Conservation (phyloP, 495 filamentous ascomycete genomes). For the Staphylotrichum longicolle region DNA sequence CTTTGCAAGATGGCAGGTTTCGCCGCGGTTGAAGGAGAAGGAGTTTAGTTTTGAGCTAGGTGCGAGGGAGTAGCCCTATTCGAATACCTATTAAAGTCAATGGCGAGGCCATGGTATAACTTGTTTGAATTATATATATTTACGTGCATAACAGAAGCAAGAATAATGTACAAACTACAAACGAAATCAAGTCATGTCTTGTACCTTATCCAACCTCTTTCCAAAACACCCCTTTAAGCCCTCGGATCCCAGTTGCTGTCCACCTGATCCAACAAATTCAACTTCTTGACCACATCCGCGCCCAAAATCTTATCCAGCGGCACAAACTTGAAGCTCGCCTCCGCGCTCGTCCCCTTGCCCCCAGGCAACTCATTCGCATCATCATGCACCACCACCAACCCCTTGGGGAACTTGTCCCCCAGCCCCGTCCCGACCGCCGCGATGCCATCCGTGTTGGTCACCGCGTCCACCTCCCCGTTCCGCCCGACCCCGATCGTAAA, state of each 20-base stretch:
- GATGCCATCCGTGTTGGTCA: conserved; percentile 20
- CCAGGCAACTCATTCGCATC: conserved; percentile 18
- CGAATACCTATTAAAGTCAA: no score
- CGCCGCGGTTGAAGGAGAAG: conserved; percentile 10
- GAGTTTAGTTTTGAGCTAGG: no score
- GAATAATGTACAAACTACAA: no score
- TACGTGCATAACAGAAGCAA: no score
- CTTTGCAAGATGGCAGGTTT: conserved; percentile 12
- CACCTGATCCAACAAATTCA: conserved; percentile 10
- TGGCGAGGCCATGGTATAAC: no score
- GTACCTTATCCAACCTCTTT: background rate
- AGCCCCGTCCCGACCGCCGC: conserved; percentile 13
- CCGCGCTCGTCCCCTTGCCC: conserved; percentile 15
- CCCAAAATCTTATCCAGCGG: conserved; percentile 8
- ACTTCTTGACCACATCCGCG: conserved; percentile 2
- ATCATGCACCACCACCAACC: conserved; percentile 17
- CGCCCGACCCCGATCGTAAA: background rate
- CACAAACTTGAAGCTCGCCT: conserved; percentile 20
- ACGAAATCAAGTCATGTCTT: background rate
- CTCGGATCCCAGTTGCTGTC: conserved; percentile 17
- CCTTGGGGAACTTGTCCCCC: conserved; percentile 9
- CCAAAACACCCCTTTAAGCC: background rate
- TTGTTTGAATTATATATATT: no score
- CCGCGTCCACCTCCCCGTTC: conserved; percentile 9
- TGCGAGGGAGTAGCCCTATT: no score